Conservation (phyloP, 1,284 basidiomycete genomes). For the Pseudozyma hubeiensis region DNA sequence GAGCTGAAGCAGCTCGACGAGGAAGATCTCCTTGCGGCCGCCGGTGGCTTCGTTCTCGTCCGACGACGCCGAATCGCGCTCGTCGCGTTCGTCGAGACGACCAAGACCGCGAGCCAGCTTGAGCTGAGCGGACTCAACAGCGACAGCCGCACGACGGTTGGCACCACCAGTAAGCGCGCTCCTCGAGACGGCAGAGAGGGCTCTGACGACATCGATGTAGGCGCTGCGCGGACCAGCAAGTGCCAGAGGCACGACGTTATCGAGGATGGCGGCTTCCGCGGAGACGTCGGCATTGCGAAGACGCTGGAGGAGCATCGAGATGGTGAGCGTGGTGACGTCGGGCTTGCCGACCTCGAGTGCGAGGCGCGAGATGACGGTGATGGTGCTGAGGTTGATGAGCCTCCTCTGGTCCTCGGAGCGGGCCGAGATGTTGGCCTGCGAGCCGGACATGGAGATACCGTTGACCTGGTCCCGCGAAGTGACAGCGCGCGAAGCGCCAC, state of each 20-base stretch:
- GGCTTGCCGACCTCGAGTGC: conserved; percentile 59
- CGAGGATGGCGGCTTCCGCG: conserved; percentile 89
- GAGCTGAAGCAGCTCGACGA: conserved; percentile 85
- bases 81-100: conserved; percentile 42
- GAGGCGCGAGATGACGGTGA: conserved; percentile 70
- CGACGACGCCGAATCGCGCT: conserved; percentile 72
- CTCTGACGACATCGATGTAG: conserved; percentile 85
- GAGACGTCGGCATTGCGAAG: conserved; percentile 83
- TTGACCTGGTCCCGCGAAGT: conserved; percentile 44
- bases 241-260: conserved; percentile 89
- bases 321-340: conserved; percentile 68
- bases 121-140: conserved; percentile 57
- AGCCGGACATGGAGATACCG: conserved; percentile 36
- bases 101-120: conserved; percentile 55
- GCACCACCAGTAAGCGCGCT: conserved; percentile 71
- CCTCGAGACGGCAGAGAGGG: conserved; percentile 86
- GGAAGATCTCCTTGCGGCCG: conserved; percentile 72
- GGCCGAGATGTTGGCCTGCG: conserved; percentile 46
- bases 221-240: conserved; percentile 80
- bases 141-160: conserved; percentile 64
- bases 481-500: conserved; percentile 69
- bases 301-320: conserved; percentile 92
- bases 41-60: conserved; percentile 81
- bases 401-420: conserved; percentile 83
- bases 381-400: conserved; percentile 87